Evolutionary conservation across 192 early-diverging fungal species (phyloP).

Genomic region (Entomortierella lignicola): DNA sequence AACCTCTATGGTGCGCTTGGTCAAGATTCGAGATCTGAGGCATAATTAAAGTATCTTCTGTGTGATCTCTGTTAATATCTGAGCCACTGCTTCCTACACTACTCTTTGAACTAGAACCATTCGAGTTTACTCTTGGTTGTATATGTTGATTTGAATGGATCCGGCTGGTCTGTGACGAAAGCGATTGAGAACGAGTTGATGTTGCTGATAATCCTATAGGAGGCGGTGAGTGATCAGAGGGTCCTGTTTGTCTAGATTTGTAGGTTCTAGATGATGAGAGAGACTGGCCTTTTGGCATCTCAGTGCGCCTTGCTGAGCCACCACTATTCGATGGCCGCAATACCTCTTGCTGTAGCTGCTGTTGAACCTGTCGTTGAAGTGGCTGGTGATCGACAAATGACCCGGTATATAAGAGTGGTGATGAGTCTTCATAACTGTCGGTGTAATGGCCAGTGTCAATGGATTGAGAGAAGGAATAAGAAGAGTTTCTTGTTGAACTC

Average conservation of each 20-base stretch:
- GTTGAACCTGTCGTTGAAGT: slow-evolving; percentile 35
- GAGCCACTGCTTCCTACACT: slow-evolving; percentile 15
- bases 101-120: slow-evolving; percentile 5
- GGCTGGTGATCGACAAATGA: slow-evolving; percentile 52
- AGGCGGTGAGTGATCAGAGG: slow-evolving; percentile 3
- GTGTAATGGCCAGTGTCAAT: slow-evolving; percentile 32
- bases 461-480: slow-evolving; percentile 30
- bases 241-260: background rate
- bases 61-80: slow-evolving; percentile 16
- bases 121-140: background rate
- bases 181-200: slow-evolving; percentile 27
- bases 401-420: slow-evolving; percentile 26
- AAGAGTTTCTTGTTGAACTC: slow-evolving; percentile 22
- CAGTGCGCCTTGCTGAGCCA: background rate
- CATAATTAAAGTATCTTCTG: slow-evolving; percentile 45
- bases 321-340: background rate
- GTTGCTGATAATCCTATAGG: slow-evolving; percentile 3
- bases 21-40: slow-evolving; percentile 30
- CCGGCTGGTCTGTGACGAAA: slow-evolving; percentile 12
- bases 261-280: background rate
- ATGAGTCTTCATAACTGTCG: slow-evolving; percentile 28
- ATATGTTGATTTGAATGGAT: background rate
- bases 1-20: background rate
- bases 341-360: slow-evolving; percentile 19
- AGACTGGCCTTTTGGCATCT: background rate